These are phyloP conservation scores for Fusarium aywerte DNA, from an alignment of 2,329 filamentous ascomycete genomes.

Conservation along the genomic window DNA sequence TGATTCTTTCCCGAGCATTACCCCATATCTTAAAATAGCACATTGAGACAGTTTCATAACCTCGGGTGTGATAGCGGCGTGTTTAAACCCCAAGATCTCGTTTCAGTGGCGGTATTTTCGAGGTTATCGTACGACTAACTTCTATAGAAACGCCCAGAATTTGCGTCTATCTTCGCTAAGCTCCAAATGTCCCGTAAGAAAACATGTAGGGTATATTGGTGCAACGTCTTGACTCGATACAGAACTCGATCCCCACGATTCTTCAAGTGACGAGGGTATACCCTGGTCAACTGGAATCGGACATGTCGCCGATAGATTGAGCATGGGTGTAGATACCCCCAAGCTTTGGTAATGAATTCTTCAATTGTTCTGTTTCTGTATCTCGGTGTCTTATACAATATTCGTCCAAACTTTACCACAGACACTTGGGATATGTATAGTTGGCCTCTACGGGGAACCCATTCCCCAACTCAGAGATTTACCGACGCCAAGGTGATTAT, in stretches of 20 bases:
- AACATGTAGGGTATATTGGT: neutral
- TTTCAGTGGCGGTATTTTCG: constrained; percentile 15
- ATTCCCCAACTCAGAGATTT: constrained; percentile 5
- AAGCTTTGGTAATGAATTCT: neutral
- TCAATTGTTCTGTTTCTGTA: no score
- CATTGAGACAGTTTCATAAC: neutral
- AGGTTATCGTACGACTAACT: constrained; percentile 21
- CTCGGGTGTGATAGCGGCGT: neutral
- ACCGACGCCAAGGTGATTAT: constrained; percentile 23
- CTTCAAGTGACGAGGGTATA: neutral
- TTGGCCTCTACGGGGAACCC: neutral
- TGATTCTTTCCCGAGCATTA: no score
- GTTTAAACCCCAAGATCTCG: neutral
- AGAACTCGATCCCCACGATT: neutral
- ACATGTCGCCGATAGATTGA: neutral
- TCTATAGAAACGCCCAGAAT: neutral
- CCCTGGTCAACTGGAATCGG: neutral
- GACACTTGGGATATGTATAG: neutral
- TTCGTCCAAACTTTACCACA: no score
- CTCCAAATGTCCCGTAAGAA: neutral
- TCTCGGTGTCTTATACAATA: no score
- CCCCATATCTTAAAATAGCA: no score
- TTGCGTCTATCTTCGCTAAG: neutral
- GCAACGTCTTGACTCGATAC: neutral
- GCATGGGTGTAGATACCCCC: neutral